Evolutionary conservation across 805 yeast genomes (phyloP).

Genomic region (Saccharomycodes ludwigii): DNA sequence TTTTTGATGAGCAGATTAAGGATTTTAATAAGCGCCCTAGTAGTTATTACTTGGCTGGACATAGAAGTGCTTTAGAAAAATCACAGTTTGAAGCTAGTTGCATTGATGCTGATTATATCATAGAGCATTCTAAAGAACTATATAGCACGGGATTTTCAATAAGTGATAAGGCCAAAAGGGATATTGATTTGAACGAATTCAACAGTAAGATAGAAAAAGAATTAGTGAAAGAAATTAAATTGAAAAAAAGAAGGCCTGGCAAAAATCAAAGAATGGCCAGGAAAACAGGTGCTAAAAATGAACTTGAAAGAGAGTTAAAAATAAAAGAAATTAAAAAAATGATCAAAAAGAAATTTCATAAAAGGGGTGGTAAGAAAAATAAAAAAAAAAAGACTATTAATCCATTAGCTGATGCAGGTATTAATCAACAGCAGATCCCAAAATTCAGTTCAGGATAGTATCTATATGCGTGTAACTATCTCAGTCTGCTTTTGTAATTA

Average conservation of each 20-base stretch:
- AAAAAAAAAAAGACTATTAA: too few relatives aligned
- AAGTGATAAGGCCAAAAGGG: conserved; percentile 4
- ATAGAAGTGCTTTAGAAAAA: not conserved
- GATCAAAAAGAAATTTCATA: conserved; percentile 22
- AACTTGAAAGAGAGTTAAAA: conserved; percentile 14
- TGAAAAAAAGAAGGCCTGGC: conserved; percentile 19
- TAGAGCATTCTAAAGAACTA: not conserved
- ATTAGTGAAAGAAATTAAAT: conserved; percentile 6
- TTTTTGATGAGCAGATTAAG: not conserved
- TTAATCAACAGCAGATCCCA: too few relatives aligned
- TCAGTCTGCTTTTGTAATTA: too few relatives aligned
- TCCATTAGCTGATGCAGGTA: too few relatives aligned
- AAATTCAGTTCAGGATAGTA: too few relatives aligned
- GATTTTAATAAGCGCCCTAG: conserved; percentile 1
- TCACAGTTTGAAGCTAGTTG: not conserved
- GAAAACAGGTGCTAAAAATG: conserved; percentile 14
- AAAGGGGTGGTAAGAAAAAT: conserved; percentile 26
- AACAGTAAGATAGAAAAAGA: conserved; percentile 11
- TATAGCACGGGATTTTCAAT: not conserved
- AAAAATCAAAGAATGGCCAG: conserved; percentile 22
- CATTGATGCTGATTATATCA: conserved; percentile 1
- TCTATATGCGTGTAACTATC: too few relatives aligned
- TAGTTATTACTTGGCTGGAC: not conserved
- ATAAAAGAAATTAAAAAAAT: conserved; percentile 15
- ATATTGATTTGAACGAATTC: conserved; percentile 10